Conservation (phyloP, 495 filamentous ascomycete species). For the Clohesyomyces aquaticus region DNA sequence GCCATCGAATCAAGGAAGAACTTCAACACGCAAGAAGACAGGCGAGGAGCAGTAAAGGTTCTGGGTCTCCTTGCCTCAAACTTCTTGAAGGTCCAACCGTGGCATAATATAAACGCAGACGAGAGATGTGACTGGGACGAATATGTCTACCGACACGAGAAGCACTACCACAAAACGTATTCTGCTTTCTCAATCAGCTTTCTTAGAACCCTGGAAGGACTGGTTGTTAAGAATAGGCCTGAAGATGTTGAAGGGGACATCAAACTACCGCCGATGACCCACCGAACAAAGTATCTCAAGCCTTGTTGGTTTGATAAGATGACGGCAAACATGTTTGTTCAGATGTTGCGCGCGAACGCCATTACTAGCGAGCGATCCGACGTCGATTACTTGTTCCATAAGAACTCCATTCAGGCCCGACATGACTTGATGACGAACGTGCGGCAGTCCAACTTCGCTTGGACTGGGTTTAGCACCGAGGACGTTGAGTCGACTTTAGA, state of each 20-base stretch:
- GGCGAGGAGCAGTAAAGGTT: conserved; percentile 56
- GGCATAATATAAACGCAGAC: conserved; percentile 60
- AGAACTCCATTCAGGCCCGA: conserved; percentile 66
- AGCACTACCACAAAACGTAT: conserved; percentile 54
- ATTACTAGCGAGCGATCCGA: conserved; percentile 86
- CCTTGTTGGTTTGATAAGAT: conserved; percentile 83
- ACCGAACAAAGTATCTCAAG: conserved; percentile 73
- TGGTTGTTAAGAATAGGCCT: conserved; percentile 79
- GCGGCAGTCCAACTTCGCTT: conserved; percentile 86
- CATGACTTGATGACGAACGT: conserved; percentile 74
- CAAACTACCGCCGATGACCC: conserved; percentile 67
- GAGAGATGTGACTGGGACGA: conserved; percentile 67
- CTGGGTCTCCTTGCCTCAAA: conserved; percentile 72
- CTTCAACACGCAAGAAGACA: conserved; percentile 41
- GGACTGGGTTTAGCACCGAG: conserved; percentile 70
- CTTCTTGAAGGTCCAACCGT: conserved; percentile 78
- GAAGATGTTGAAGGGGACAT: conserved; percentile 69
- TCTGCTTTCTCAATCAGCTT: conserved; percentile 58
- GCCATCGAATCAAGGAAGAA: conserved; percentile 41
- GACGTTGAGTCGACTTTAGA: conserved; percentile 67
- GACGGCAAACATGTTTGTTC: conserved; percentile 80
- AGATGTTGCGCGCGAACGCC: conserved; percentile 79
- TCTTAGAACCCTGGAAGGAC: conserved; percentile 67
- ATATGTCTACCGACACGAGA: conserved; percentile 70
- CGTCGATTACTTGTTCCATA: conserved; percentile 86